Percentiles rank a stretch among this genome's conserved stretches.
Conservation (phyloP, 164 flowering plant genomes). For the Berberis thunbergii region DNA sequence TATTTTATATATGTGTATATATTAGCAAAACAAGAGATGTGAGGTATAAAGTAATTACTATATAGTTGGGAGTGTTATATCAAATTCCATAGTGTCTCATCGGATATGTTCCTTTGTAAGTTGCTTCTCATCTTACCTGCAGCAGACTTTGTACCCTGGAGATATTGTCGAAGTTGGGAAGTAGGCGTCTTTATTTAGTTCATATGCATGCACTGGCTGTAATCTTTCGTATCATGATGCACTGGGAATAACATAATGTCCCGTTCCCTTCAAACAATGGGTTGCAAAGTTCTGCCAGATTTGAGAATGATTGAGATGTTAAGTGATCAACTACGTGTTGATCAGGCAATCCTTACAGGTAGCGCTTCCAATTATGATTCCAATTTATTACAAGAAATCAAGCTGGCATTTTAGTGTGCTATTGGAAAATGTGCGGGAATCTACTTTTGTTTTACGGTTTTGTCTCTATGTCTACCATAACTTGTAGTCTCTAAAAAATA, state of each 20-base stretch:
- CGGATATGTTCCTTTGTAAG: slow-evolving; percentile 31
- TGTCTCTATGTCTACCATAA: neutral
- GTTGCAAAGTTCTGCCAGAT: slow-evolving; percentile 97
- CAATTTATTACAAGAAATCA: neutral
- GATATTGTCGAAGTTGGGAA: slow-evolving; percentile 92
- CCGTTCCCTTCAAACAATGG: slow-evolving; percentile 41
- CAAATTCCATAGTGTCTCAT: too few species aligned
- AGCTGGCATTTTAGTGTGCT: too few species aligned
- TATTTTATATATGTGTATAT: too few species aligned
- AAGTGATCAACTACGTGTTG: slow-evolving; percentile 78
- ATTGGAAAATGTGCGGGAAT: too few species aligned
- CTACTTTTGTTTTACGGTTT: neutral
- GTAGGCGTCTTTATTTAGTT: slow-evolving; percentile 28
- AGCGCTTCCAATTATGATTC: slow-evolving; percentile 6
- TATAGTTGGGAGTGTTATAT: too few species aligned
- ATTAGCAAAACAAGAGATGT: neutral
- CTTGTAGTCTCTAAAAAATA: neutral
- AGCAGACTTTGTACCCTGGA: slow-evolving; percentile 94
- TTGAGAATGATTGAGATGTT: slow-evolving; percentile 95
- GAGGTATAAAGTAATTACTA: too few species aligned
- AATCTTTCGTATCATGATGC: slow-evolving; percentile 2
- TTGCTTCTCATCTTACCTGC: slow-evolving; percentile 93
- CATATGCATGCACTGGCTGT: neutral
- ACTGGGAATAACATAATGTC: neutral
- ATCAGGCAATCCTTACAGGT: slow-evolving; percentile 99